Percentiles rank a stretch among this genome's conserved stretches.
Conservation (phyloP, 805 yeast genomes). For the Teunomyces tritomae region DNA sequence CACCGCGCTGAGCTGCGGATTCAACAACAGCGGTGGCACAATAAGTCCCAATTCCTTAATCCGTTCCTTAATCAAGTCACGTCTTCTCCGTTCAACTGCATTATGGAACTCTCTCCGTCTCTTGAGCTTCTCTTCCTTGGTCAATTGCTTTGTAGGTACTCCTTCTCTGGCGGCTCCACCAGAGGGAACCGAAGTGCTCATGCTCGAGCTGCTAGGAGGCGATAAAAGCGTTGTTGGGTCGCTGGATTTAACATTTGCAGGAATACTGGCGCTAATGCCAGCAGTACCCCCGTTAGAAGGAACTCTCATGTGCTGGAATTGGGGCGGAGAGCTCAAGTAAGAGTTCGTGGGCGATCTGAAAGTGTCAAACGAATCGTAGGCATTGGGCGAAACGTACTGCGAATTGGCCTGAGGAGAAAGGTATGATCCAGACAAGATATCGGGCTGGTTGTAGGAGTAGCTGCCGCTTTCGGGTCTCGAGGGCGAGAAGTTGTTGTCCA, state of each 20-base stretch:
- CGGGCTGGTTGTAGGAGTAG: conserved; percentile 18
- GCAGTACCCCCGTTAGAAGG: conserved; percentile 9
- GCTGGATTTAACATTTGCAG: conserved; percentile 12
- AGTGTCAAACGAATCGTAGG: conserved; percentile 32
- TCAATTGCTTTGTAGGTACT: conserved; percentile 33
- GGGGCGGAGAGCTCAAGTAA: conserved; percentile 41
- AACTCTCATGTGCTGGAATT: conserved; percentile 11
- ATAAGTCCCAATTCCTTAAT: conserved; percentile 79
- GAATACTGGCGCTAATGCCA: conserved; percentile 23
- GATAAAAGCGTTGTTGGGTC: conserved; percentile 16
- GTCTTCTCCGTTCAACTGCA: conserved; percentile 88
- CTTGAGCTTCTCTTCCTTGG: conserved; percentile 68
- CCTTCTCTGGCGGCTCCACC: conserved; percentile 9
- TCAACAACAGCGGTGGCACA: conserved; percentile 72
- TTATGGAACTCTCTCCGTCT: conserved; percentile 88
- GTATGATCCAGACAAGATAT: conserved; percentile 27
- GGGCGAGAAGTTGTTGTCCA: conserved; percentile 28
- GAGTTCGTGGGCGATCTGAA: conserved; percentile 33
- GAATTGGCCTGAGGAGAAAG: conserved; percentile 33
- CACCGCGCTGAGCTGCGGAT: conserved; percentile 43
- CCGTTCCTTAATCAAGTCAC: conserved; percentile 87
- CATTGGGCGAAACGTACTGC: conserved; percentile 31
- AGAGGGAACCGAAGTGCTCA: conserved; percentile 34
- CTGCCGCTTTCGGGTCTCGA: conserved; percentile 33
- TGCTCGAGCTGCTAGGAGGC: conserved; percentile 17